These are phyloP conservation scores for Thamnidium elegans DNA, from an alignment of 192 early-diverging fungal genomes.

Conservation along the genomic window DNA sequence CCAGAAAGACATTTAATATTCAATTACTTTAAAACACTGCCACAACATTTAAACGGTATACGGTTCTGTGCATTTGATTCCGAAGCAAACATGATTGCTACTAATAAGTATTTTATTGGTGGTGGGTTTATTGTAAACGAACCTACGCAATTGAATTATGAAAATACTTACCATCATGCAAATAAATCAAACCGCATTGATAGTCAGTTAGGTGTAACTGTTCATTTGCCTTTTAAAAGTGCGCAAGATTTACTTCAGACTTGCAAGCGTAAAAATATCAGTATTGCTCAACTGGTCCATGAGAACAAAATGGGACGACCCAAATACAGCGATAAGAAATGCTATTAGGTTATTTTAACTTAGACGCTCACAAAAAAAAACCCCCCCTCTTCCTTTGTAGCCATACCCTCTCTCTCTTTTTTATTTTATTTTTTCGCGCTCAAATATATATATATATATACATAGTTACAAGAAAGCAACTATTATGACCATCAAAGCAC, in stretches of 20 bases:
- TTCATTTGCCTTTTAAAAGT: constrained; percentile 80
- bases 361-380: too few species aligned
- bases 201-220: constrained; percentile 67
- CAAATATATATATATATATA: too few species aligned
- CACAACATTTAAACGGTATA: constrained; percentile 96
- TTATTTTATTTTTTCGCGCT: too few species aligned
- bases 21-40: constrained; percentile 81
- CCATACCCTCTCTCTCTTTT: too few species aligned
- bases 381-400: too few species aligned
- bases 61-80: constrained; percentile 85
- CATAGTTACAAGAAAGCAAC: too few species aligned
- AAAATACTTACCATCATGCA: constrained; percentile 28
- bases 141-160: constrained; percentile 73
- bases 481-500: too few species aligned
- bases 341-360: too few species aligned
- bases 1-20: constrained; percentile 85
- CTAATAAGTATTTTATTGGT: constrained; percentile 95
- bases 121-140: constrained; percentile 97
- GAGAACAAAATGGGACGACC: not conserved
- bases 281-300: constrained; percentile 92
- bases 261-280: constrained; percentile 78
- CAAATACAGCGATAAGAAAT: not conserved
- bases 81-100: constrained; percentile 81
- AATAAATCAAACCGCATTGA: constrained; percentile 40
- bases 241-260: constrained; percentile 75